phyloP scores from a whole-genome alignment of 2,329 filamentous ascomycete genomes.

The Calonectria pauciramosa region DNA sequence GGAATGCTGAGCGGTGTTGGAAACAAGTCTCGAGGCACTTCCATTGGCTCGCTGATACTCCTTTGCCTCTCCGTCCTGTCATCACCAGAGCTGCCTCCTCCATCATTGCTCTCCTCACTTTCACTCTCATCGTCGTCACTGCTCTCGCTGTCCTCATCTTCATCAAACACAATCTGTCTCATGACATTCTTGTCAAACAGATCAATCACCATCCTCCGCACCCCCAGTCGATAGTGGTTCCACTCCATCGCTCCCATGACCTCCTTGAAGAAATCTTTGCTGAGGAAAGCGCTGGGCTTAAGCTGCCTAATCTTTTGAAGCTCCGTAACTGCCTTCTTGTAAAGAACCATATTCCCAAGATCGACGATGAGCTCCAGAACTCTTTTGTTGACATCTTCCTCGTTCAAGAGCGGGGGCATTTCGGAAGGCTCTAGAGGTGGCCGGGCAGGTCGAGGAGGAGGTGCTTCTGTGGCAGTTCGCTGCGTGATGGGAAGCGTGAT shows the following conservation, averaged over 20 bases:
- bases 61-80: conserved; percentile 71
- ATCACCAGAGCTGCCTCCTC: conserved; percentile 60
- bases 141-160: conserved; percentile 75
- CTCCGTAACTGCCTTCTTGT: conserved; percentile 87
- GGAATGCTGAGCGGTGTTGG: conserved; percentile 52
- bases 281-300: conserved; percentile 81
- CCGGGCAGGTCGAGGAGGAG: conserved; percentile 57
- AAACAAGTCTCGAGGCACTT: conserved; percentile 50
- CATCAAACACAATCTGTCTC: conserved; percentile 83
- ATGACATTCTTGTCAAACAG: conserved; percentile 94
- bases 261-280: conserved; percentile 84
- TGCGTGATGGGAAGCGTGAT: conserved; percentile 66
- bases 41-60: conserved; percentile 62
- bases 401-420: conserved; percentile 63
- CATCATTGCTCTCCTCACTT: conserved; percentile 60
- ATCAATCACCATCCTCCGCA: conserved; percentile 92
- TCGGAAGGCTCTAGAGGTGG: conserved; percentile 60
- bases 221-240: conserved; percentile 89
- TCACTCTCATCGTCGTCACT: conserved; percentile 60
- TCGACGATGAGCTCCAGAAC: conserved; percentile 90
- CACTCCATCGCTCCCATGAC: conserved; percentile 88
- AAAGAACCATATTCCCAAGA: conserved; percentile 92
- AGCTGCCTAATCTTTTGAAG: conserved; percentile 83
- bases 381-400: conserved; percentile 78
- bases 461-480: conserved; percentile 63